phyloP scores from a whole-genome alignment of 2,329 filamentous ascomycete genomes.

The Neonectria magnoliae region DNA sequence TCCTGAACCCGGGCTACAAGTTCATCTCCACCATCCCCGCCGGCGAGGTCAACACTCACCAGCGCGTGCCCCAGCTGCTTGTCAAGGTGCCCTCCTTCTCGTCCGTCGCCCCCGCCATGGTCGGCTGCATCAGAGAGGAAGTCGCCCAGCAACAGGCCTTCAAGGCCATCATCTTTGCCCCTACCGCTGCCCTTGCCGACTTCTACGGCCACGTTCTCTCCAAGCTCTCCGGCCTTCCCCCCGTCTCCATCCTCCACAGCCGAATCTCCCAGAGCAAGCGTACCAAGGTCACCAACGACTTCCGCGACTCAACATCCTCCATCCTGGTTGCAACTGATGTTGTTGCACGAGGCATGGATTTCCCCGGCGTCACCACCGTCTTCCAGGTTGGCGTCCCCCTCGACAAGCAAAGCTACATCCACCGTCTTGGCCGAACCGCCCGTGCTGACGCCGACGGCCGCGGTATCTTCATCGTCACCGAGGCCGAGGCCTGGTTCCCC shows the following conservation, averaged over 20 bases:
- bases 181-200: slow-evolving; percentile 64
- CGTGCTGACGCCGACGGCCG: slow-evolving; percentile 72
- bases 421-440: slow-evolving; percentile 73
- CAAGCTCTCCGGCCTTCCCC: slow-evolving; percentile 52
- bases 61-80: slow-evolving; percentile 77
- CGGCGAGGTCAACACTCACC: slow-evolving; percentile 80
- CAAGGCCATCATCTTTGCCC: slow-evolving; percentile 87
- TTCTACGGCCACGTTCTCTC: slow-evolving; percentile 60
- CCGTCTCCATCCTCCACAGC: slow-evolving; percentile 59
- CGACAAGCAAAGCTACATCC: slow-evolving; percentile 72
- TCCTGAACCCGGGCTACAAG: slow-evolving; percentile 77
- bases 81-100: slow-evolving; percentile 76
- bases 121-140: slow-evolving; percentile 65
- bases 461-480: slow-evolving; percentile 67
- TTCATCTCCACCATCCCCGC: slow-evolving; percentile 83
- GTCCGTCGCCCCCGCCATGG: slow-evolving; percentile 69
- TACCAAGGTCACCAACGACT: slow-evolving; percentile 69
- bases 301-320: slow-evolving; percentile 60
- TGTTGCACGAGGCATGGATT: slow-evolving; percentile 77
- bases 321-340: slow-evolving; percentile 77
- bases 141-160: slow-evolving; percentile 62
- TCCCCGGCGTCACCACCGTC: slow-evolving; percentile 74
- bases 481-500: slow-evolving; percentile 62
- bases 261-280: slow-evolving; percentile 62
- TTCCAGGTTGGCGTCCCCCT: slow-evolving; percentile 70